Percentiles rank a stretch among this genome's conserved stretches.
Evolutionary conservation across 331 rosid genomes (phyloP).

Genomic region (Malus hybrid): DNA sequence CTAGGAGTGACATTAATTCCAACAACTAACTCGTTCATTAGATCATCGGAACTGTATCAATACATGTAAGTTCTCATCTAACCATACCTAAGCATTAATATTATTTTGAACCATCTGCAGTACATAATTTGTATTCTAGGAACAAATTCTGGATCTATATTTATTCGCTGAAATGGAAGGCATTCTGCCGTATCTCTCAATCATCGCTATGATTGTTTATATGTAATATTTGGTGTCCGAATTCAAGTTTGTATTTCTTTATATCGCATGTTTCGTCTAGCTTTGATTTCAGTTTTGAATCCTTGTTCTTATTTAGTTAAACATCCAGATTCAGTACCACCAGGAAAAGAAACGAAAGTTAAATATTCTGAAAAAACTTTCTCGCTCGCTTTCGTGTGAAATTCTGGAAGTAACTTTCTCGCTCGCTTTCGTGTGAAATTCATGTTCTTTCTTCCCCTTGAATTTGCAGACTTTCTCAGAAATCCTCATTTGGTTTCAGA

Average conservation of each 20-base stretch:
- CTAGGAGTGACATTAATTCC: background rate
- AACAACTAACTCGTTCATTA: background rate
- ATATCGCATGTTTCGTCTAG: background rate
- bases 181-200: background rate
- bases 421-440: too few species aligned
- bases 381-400: too few species aligned
- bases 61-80: background rate
- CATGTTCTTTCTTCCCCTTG: background rate
- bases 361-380: background rate
- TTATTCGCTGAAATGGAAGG: too few species aligned
- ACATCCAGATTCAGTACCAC: background rate
- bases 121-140: background rate
- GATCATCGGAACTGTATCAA: background rate
- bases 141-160: background rate
- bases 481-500: background rate
- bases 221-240: background rate
- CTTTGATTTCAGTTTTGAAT: background rate
- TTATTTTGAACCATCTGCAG: background rate
- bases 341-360: background rate
- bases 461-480: background rate
- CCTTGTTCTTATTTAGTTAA: background rate
- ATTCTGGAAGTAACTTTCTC: background rate
- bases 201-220: background rate
- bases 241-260: background rate
- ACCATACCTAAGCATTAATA: background rate